Evolutionary conservation across 139 green algal species (phyloP).

Genomic region (Nannochloris sp.): DNA sequence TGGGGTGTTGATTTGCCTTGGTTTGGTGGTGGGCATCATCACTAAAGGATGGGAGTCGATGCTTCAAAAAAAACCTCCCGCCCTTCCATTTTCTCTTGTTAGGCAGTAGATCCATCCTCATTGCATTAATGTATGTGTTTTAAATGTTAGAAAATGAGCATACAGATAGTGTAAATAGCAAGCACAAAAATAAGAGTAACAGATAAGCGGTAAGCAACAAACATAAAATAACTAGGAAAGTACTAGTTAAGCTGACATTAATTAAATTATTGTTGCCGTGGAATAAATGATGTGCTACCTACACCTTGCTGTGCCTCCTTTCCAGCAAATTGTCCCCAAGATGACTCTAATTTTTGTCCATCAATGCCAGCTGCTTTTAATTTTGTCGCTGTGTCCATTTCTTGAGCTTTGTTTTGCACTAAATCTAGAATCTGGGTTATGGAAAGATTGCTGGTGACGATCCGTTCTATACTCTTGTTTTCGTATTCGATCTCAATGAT

Average conservation of each 20-base stretch:
- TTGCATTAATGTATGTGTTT: background rate
- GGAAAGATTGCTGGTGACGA: conserved; percentile 18
- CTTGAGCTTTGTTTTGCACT: conserved; percentile 21
- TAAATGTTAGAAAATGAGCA: background rate
- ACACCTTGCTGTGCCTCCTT: background rate
- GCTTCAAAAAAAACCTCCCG: no score
- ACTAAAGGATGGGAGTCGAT: no score
- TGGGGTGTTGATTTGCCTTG: conserved; percentile 59
- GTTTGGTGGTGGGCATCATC: no score
- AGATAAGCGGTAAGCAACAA: background rate
- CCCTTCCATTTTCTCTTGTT: background rate
- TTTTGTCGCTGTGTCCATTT: conserved; percentile 28
- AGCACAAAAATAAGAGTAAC: background rate
- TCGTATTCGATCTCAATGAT: conserved; percentile 28
- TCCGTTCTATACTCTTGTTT: conserved; percentile 23
- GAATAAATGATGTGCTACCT: background rate
- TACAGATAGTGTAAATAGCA: background rate
- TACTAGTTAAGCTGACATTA: background rate
- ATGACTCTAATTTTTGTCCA: background rate
- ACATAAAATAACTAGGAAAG: background rate
- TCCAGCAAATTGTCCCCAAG: background rate
- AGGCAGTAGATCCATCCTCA: background rate
- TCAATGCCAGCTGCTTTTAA: conserved; percentile 16
- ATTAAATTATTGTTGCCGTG: background rate
- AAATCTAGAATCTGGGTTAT: conserved; percentile 22